These are phyloP conservation scores for Fragilaria crotonensis DNA, from an alignment of 108 stramenopile species.

Conservation along the genomic window DNA sequence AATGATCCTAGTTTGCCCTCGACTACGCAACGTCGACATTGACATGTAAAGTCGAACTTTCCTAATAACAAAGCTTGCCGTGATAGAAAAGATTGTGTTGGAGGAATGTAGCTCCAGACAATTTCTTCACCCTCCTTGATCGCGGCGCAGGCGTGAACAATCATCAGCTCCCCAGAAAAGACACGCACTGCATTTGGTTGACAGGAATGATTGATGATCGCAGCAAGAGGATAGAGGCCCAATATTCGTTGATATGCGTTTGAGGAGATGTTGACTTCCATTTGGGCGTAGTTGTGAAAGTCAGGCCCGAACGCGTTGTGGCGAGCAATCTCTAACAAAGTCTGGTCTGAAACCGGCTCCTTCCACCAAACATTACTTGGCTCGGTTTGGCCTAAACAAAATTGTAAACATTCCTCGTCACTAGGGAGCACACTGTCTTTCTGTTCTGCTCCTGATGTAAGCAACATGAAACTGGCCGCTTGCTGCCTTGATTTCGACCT, in stretches of 20 bases:
- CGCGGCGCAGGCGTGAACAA: conserved; percentile 43
- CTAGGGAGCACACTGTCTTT: conserved; percentile 3
- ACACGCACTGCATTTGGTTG: conserved; percentile 59
- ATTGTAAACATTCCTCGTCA: conserved; percentile 7
- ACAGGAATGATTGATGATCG: conserved; percentile 84
- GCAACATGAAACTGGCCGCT: conserved; percentile 3
- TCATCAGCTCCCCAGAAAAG: conserved; percentile 59
- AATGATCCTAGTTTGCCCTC: conserved; percentile 17
- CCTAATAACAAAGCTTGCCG: conserved; percentile 29
- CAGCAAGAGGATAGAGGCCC: conserved; percentile 72
- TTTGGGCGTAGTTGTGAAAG: conserved; percentile 44
- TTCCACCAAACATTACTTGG: background rate
- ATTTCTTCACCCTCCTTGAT: conserved; percentile 62
- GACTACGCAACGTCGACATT: conserved; percentile 42
- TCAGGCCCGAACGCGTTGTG: conserved; percentile 80
- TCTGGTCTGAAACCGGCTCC: conserved; percentile 14
- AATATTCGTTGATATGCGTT: conserved; percentile 38
- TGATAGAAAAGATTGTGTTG: conserved; percentile 30
- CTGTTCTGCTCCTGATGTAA: conserved; percentile 25
- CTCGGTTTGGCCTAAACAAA: conserved; percentile 6
- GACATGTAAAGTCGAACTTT: conserved; percentile 53
- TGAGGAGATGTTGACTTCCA: conserved; percentile 26
- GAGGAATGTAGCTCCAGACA: conserved; percentile 69
- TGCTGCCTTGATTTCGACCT: background rate
- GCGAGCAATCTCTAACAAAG: conserved; percentile 43